Percentiles rank a stretch among this genome's conserved stretches.
phyloP scores from a whole-genome alignment of 305 asterid species.

The Solanum hybrid region DNA sequence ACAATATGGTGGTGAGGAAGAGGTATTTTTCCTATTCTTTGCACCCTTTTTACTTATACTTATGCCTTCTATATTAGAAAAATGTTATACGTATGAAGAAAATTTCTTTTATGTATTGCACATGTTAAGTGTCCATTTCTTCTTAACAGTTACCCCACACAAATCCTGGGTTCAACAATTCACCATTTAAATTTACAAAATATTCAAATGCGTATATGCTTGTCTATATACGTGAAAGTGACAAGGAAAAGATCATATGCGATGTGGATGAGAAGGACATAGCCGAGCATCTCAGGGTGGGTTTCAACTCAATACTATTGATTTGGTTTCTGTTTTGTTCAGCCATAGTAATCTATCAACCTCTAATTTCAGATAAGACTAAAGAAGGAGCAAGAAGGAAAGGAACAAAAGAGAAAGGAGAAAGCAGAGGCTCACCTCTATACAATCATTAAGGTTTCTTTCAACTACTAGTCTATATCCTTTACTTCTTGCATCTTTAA shows the following conservation, averaged over 20 bases:
- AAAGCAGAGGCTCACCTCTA: slow-evolving; percentile 22
- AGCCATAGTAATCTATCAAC: background rate
- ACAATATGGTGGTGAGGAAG: slow-evolving; percentile 69
- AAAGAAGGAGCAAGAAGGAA: slow-evolving; percentile 22
- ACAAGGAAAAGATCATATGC: slow-evolving; percentile 52
- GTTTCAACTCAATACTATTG: slow-evolving; percentile 2
- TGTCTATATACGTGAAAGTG: slow-evolving; percentile 50
- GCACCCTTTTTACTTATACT: background rate
- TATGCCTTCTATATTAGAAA: background rate
- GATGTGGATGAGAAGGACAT: slow-evolving; percentile 49
- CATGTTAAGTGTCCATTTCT: background rate
- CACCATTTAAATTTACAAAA: slow-evolving; percentile 48
- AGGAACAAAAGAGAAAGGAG: slow-evolving; percentile 19
- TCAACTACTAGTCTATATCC: background rate
- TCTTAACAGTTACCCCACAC: slow-evolving; percentile 37
- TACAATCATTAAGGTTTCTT: slow-evolving; percentile 19
- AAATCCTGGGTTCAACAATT: slow-evolving; percentile 45
- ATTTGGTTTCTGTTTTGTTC: background rate
- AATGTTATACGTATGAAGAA: background rate
- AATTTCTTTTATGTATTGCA: background rate
- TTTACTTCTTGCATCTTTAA: background rate
- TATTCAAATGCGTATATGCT: slow-evolving; percentile 61
- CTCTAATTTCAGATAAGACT: slow-evolving; percentile 11
- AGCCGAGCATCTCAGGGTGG: slow-evolving; percentile 50
- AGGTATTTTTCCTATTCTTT: slow-evolving; percentile 16